These are phyloP conservation scores for Ambrosia hybrid DNA, from an alignment of 140 eudicot genomes.

Conservation along the genomic window DNA sequence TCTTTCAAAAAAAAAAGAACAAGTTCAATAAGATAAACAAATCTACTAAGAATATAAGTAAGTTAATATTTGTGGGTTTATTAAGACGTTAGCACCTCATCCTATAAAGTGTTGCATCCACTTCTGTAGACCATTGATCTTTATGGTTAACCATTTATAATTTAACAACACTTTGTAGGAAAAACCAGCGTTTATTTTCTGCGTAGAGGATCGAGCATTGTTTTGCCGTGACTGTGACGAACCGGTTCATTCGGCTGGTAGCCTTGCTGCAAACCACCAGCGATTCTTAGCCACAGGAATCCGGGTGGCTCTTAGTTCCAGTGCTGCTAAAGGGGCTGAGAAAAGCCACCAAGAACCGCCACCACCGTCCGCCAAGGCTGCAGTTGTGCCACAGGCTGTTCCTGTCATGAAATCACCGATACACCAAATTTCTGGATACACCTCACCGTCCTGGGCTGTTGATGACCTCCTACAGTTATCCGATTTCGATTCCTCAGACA, in stretches of 20 bases:
- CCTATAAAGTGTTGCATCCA: no score
- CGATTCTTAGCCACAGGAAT: constrained; percentile 89
- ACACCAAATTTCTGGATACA: constrained; percentile 41
- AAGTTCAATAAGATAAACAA: no score
- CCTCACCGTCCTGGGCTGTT: constrained; percentile 74
- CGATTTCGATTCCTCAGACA: constrained; percentile 64
- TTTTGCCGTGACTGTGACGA: constrained; percentile 92
- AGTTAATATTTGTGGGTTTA: no score
- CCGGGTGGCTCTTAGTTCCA: constrained; percentile 64
- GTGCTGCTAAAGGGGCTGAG: constrained; percentile 43
- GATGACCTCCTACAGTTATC: constrained; percentile 83
- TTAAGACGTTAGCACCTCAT: no score
- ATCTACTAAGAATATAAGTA: no score
- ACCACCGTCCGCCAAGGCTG: constrained; percentile 38
- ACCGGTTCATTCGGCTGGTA: constrained; percentile 74
- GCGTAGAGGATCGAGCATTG: constrained; percentile 94
- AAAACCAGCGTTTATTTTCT: constrained; percentile 87
- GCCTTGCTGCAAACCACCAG: constrained; percentile 82
- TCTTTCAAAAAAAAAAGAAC: no score
- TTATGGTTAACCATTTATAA: not conserved
- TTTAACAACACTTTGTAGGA: constrained; percentile 42
- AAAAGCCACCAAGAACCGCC: constrained; percentile 53
- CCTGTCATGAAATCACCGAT: constrained; percentile 40
- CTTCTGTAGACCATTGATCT: no score
- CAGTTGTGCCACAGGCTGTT: constrained; percentile 39